Evolutionary conservation across 129 eudicot species (phyloP).

Genomic region (Flaveria sonorensis): DNA sequence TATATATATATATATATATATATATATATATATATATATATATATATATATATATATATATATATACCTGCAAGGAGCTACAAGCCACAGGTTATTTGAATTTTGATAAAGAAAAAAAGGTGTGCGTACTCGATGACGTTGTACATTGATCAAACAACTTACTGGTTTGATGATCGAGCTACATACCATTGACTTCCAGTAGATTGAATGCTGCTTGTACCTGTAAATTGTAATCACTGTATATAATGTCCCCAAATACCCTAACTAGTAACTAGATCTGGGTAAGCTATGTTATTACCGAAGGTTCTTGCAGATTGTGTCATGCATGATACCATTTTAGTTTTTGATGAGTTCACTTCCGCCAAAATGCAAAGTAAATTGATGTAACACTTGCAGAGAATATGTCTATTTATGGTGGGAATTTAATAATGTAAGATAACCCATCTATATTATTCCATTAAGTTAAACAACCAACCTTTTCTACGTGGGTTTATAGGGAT

Average conservation of each 20-base stretch:
- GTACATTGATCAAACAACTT: not conserved
- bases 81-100: slow-evolving; percentile 16
- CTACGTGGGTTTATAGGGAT: slow-evolving; percentile 41
- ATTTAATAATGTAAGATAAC: slow-evolving; percentile 44
- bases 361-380: slow-evolving; percentile 12
- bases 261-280: not conserved
- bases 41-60: no score
- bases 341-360: slow-evolving; percentile 13
- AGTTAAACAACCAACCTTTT: slow-evolving; percentile 29
- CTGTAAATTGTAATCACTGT: no score
- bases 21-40: no score
- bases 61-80: slow-evolving; percentile 20
- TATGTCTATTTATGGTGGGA: slow-evolving; percentile 40
- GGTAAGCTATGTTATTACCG: slow-evolving; percentile 41
- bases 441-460: slow-evolving; percentile 36
- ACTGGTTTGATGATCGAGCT: slow-evolving; percentile 19
- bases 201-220: no score
- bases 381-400: slow-evolving; percentile 41
- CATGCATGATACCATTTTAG: slow-evolving; percentile 21
- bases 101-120: not conserved
- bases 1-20: no score
- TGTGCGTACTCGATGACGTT: no score
- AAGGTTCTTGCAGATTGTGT: slow-evolving; percentile 47
- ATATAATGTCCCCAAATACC: no score
- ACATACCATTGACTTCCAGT: slow-evolving; percentile 22